A percentile compares a stretch with the other conserved stretches of the same genome.
These are phyloP conservation scores for Limonium bicolor DNA, from an alignment of 148 eudicot genomes.

Conservation along the genomic window DNA sequence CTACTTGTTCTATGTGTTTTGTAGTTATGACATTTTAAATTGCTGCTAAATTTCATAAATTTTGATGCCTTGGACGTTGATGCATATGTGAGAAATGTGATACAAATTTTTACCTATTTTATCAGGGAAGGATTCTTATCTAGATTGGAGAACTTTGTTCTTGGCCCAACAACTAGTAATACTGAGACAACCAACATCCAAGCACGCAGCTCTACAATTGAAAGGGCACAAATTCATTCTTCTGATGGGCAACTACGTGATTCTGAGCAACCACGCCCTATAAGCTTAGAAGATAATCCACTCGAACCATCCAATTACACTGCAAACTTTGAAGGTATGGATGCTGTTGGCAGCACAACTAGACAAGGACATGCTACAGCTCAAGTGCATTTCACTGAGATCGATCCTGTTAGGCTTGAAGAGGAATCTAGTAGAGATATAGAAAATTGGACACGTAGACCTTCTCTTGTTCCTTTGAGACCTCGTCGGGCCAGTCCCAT, in stretches of 20 bases:
- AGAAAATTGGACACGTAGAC: constrained; percentile 42
- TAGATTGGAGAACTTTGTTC: constrained; percentile 48
- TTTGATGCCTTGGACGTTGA: too few species aligned
- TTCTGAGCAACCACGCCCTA: constrained; percentile 23
- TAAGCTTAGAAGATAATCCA: constrained; percentile 23
- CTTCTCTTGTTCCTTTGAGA: constrained; percentile 47
- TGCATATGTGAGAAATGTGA: too few species aligned
- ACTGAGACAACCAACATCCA: constrained; percentile 25
- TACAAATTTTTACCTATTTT: too few species aligned
- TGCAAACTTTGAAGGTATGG: constrained; percentile 21
- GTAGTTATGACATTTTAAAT: too few species aligned
- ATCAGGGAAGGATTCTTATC: constrained; percentile 69
- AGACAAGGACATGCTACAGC: constrained; percentile 23
- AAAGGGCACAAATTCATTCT: constrained; percentile 23
- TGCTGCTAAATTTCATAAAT: too few species aligned
- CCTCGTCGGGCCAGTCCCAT: constrained; percentile 30
- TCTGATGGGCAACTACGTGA: constrained; percentile 27
- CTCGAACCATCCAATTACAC: constrained; percentile 22
- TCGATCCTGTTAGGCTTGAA: constrained; percentile 37
- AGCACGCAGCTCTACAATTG: constrained; percentile 24
- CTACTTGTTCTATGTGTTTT: too few species aligned
- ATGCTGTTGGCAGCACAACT: constrained; percentile 22
- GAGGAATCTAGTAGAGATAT: constrained; percentile 28
- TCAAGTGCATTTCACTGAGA: constrained; percentile 20
- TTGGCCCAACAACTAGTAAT: constrained; percentile 48